phyloP scores from a whole-genome alignment of 2,329 filamentous ascomycete species.

The Phialophora expanda region DNA sequence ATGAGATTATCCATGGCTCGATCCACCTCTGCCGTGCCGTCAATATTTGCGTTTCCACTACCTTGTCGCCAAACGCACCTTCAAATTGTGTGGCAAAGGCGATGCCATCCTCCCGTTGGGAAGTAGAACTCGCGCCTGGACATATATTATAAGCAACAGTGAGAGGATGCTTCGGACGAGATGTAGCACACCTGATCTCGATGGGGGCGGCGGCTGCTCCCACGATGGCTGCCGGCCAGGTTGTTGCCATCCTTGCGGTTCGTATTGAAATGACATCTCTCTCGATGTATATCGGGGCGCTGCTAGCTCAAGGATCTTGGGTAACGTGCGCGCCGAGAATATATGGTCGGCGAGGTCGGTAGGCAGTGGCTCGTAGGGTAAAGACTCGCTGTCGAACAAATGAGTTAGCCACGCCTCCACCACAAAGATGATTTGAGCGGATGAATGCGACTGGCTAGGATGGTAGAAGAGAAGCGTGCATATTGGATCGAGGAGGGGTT shows the following conservation, averaged over 20 bases:
- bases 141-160: conserved; percentile 39
- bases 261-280: conserved; percentile 69
- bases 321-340: conserved; percentile 1
- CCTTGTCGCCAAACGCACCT: conserved; percentile 59
- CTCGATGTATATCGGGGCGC: not conserved
- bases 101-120: conserved; percentile 72
- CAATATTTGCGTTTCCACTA: conserved; percentile 36
- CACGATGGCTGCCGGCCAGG: conserved; percentile 69
- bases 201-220: conserved; percentile 74
- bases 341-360: not conserved
- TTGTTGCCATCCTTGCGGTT: conserved; percentile 68
- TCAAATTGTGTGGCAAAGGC: conserved; percentile 89
- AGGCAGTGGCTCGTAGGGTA: conserved; percentile 3
- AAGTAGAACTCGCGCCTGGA: conserved; percentile 74
- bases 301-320: conserved; percentile 1
- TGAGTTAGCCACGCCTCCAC: conserved; percentile 21
- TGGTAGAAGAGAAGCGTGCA: conserved; percentile 25
- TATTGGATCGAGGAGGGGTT: conserved; percentile 26
- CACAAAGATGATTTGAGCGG: conserved; percentile 12
- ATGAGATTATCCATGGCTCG: conserved; percentile 92
- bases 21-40: conserved; percentile 76
- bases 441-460: conserved; percentile 29
- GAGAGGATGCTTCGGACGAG: not conserved
- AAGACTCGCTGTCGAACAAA: conserved; percentile 18
- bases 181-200: conserved; percentile 67